Percentiles rank a stretch among this genome's conserved stretches.
Conservation (phyloP, 345 rosid species). For the Excoecaria cochinchinensis region DNA sequence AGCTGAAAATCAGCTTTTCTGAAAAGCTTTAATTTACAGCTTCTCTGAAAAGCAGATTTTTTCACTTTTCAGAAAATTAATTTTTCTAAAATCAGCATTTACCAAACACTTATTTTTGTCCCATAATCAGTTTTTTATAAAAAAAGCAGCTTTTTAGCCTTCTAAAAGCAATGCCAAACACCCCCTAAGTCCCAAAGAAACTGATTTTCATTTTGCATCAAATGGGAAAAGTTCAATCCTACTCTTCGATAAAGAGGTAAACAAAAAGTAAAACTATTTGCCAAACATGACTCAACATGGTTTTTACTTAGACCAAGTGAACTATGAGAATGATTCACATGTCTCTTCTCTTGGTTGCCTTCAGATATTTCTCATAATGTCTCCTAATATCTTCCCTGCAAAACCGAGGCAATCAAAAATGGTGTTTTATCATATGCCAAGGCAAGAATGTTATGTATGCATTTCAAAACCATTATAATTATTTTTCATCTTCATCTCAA, state of each 20-base stretch:
- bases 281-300: background rate
- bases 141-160: too few relatives aligned
- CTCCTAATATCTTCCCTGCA: constrained; percentile 44
- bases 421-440: background rate
- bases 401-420: background rate
- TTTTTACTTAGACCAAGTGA: background rate
- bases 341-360: background rate
- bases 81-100: too few relatives aligned
- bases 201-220: background rate
- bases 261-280: constrained; percentile 1
- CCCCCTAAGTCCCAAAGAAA: too few relatives aligned
- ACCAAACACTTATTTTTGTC: too few relatives aligned
- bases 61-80: too few relatives aligned
- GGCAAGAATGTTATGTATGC: background rate
- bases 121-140: too few relatives aligned
- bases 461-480: background rate
- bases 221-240: background rate
- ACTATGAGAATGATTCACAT: background rate
- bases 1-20: too few relatives aligned
- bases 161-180: background rate
- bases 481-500: background rate
- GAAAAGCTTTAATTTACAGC: too few relatives aligned
- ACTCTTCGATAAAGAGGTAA: background rate
- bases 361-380: background rate
- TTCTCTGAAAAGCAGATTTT: too few relatives aligned